Conservation (phyloP, 169 alveolate genomes). For the Eimeria sp. region DNA sequence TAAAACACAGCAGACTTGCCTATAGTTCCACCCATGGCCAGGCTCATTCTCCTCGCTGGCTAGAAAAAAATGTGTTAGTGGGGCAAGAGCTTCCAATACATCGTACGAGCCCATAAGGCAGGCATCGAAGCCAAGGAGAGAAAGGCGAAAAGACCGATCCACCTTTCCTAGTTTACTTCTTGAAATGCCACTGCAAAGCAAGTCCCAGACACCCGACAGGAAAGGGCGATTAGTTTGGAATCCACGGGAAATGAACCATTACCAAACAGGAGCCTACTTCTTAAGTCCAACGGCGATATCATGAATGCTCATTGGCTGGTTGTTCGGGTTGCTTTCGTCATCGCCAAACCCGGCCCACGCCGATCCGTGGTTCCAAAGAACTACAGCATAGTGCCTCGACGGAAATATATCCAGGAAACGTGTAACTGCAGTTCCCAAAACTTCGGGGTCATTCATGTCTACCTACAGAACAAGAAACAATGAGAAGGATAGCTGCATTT, state of each 20-base stretch:
- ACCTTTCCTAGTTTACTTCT: slow-evolving; percentile 64
- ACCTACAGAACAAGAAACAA: slow-evolving; percentile 53
- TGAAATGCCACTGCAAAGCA: slow-evolving; percentile 78
- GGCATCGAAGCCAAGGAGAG: slow-evolving; percentile 87
- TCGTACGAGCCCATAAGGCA: slow-evolving; percentile 87
- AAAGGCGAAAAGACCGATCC: slow-evolving; percentile 80
- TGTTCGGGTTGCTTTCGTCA: slow-evolving; percentile 86
- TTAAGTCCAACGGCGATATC: slow-evolving; percentile 80
- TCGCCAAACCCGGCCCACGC: slow-evolving; percentile 89
- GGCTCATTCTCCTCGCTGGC: slow-evolving; percentile 90
- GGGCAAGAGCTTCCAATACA: slow-evolving; percentile 85
- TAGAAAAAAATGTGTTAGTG: slow-evolving; percentile 84
- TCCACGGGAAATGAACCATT: background rate
- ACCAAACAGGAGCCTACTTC: slow-evolving; percentile 32
- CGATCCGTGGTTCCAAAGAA: slow-evolving; percentile 89
- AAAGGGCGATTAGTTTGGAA: background rate
- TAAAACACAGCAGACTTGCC: slow-evolving; percentile 37
- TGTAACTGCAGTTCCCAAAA: slow-evolving; percentile 81
- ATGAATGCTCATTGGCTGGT: slow-evolving; percentile 73
- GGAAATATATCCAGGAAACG: slow-evolving; percentile 82
- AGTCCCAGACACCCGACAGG: background rate
- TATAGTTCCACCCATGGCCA: slow-evolving; percentile 89
- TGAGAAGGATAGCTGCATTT: background rate
- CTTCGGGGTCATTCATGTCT: slow-evolving; percentile 84
- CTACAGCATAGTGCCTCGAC: slow-evolving; percentile 83